Base-by-base conservation (phyloP, 257 asterid genomes). In the Fraxinus pennsylvanica region DNA sequence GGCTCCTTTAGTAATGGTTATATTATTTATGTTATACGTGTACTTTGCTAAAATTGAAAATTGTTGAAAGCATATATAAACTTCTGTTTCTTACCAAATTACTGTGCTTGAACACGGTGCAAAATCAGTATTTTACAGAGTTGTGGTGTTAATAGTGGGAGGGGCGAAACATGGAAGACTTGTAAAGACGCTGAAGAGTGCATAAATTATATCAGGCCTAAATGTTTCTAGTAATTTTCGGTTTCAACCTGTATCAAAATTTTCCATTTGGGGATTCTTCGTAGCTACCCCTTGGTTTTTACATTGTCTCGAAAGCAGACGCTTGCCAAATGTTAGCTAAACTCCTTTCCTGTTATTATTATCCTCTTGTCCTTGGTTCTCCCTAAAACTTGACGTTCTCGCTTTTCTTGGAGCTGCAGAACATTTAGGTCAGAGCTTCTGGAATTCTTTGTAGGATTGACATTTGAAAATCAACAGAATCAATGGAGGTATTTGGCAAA, bases 401-500 rank as follows among this genome's bases (percentile, higher is more conserved):
- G n/a, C 77, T 88, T 91, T 80, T 83, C 82, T 88, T 84, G 80
- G 90, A 86, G 83, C 87, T 90, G 89, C 97, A 93, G 98, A 91
- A 81, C 80, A 81, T 86, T 79, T 47, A 65, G 65, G 82, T 74
- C 70, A 17, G 50, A 73, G 86, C 47, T 52, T 75, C 47, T 39
- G 85, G 73, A 76, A 75, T 74, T 72, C 78, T 73, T 81, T 61
- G 80, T 82, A 80, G 79, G 33, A 65, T 68, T 73, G 69, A 70
- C 81, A 36, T 82, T 79, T 78, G 35, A 70, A 22, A 67, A 75
- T 52, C 72, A 69, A 76, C 21, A 32, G 72, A 82, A 84, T 74
- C 76, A 80, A 96, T 96, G 99, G 98, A 93, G 97, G 97, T 89
- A 89, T 86, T 92, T 89, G 99, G 98, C 35, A 90, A 90, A 87